Evolutionary conservation across 2,329 filamentous ascomycete genomes (phyloP).

Genomic region (Aspergillus sp.): DNA sequence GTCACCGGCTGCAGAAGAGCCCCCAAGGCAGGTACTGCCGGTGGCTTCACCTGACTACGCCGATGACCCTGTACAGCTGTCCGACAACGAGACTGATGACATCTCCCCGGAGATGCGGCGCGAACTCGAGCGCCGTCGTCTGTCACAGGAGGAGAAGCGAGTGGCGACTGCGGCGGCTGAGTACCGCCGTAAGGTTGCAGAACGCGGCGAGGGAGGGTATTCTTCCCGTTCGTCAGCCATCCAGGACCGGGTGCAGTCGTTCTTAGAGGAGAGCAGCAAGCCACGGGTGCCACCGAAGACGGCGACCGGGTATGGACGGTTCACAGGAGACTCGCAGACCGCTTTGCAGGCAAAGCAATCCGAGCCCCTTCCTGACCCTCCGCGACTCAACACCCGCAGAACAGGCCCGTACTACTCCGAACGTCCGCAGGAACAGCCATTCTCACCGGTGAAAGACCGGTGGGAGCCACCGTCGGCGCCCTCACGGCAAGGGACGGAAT

Average conservation of each 20-base stretch:
- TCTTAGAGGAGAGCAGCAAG: constrained; percentile 72
- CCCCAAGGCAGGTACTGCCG: constrained; percentile 57
- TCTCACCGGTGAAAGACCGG: constrained; percentile 11
- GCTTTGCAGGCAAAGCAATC: constrained; percentile 41
- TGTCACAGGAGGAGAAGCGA: constrained; percentile 84
- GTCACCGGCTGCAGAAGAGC: constrained; percentile 42
- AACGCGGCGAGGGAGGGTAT: constrained; percentile 53
- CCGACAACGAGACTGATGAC: constrained; percentile 63
- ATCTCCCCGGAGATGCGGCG: constrained; percentile 84
- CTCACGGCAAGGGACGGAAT: constrained; percentile 17
- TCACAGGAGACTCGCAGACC: constrained; percentile 56
- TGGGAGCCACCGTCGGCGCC: constrained; percentile 14
- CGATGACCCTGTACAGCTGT: constrained; percentile 65
- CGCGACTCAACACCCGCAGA: constrained; percentile 21
- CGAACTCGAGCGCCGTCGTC: constrained; percentile 76
- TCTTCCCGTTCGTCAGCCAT: constrained; percentile 72
- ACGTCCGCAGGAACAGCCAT: constrained; percentile 7
- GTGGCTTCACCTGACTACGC: constrained; percentile 75
- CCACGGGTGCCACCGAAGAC: constrained; percentile 61
- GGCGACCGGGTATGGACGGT: constrained; percentile 86
- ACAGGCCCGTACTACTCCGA: constrained; percentile 18
- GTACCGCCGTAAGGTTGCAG: constrained; percentile 72
- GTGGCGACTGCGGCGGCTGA: constrained; percentile 87
- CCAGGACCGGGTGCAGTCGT: constrained; percentile 82
- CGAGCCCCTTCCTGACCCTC: constrained; percentile 16